These are phyloP conservation scores for Pythium dissotocum DNA, from an alignment of 352 stramenopile genomes.

Conservation along the genomic window DNA sequence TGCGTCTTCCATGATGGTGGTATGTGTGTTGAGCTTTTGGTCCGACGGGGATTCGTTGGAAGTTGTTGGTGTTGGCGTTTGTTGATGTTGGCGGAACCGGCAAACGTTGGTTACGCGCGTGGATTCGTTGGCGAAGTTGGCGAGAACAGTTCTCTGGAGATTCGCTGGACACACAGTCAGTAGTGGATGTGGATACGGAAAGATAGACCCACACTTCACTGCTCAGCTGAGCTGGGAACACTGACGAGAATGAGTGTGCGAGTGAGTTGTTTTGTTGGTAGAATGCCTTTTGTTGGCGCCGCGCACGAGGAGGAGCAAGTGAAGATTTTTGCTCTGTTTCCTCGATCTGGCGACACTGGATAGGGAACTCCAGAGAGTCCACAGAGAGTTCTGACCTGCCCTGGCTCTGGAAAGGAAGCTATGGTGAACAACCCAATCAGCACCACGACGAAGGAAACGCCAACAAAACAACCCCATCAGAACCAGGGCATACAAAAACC, in stretches of 20 bases:
- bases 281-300: background rate
- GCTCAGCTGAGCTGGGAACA: background rate
- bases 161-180: constrained; percentile 6
- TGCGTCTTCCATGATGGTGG: constrained; percentile 41
- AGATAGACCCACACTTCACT: background rate
- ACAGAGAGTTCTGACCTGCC: constrained; percentile 1
- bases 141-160: background rate
- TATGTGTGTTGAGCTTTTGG: constrained; percentile 3
- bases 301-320: background rate
- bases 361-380: background rate
- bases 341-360: constrained; percentile 5
- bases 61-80: background rate
- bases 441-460: background rate
- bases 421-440: background rate
- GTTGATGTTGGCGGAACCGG: background rate
- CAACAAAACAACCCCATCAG: constrained; percentile 14
- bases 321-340: background rate
- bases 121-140: background rate
- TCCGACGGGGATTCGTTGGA: background rate
- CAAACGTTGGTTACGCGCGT: background rate
- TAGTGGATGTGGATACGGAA: background rate
- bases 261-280: background rate
- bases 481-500: constrained; percentile 11
- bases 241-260: background rate
- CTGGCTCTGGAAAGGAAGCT: constrained; percentile 6